phyloP scores from a whole-genome alignment of 1,139 yeast genomes.

The Kazachstania sp. region DNA sequence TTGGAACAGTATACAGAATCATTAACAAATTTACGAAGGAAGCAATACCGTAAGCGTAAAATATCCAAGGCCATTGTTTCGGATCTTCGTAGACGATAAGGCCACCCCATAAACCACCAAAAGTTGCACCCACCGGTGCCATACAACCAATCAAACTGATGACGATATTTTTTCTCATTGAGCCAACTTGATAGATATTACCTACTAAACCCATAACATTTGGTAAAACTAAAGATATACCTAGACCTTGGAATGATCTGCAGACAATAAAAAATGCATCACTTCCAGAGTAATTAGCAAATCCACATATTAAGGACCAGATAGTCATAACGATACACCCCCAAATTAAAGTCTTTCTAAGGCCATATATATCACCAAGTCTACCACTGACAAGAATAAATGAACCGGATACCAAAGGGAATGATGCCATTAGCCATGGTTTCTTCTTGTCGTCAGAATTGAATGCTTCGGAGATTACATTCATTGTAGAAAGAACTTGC shows the following conservation, averaged over 20 bases:
- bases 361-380: constrained; percentile 47
- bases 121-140: constrained; percentile 48
- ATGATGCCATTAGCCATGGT: constrained; percentile 52
- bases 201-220: constrained; percentile 48
- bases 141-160: constrained; percentile 45
- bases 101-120: constrained; percentile 44
- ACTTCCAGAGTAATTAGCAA: constrained; percentile 37
- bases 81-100: constrained; percentile 36
- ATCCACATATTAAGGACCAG: constrained; percentile 42
- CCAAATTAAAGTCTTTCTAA: constrained; percentile 35
- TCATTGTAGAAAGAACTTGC: constrained; percentile 32
- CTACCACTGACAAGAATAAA: constrained; percentile 45
- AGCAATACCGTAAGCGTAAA: constrained; percentile 38
- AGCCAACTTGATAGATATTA: constrained; percentile 38
- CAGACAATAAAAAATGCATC: constrained; percentile 43
- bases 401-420: constrained; percentile 48
- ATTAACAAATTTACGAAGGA: constrained; percentile 30
- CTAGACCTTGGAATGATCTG: constrained; percentile 49
- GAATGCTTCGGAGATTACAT: constrained; percentile 24
- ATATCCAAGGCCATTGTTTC: constrained; percentile 45
- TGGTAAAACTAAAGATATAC: constrained; percentile 46
- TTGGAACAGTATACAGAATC: constrained; percentile 36
- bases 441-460: constrained; percentile 24
- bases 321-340: constrained; percentile 41
- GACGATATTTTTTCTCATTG: constrained; percentile 40